Base-by-base conservation (phyloP, 805 yeast genomes). In the Saccharomyces paradoxus region DNA sequence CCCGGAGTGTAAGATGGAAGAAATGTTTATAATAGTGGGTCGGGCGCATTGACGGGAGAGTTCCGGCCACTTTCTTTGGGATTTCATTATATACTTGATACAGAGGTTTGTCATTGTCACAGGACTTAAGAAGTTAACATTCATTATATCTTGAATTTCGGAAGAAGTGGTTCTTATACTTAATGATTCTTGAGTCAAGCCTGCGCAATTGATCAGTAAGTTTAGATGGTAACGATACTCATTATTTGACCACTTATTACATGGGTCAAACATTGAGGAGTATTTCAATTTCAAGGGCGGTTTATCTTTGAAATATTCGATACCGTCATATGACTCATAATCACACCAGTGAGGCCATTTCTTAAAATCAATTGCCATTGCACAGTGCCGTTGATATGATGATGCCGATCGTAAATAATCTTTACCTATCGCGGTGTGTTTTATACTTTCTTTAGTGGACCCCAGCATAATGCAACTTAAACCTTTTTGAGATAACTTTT, bases 191-290 rank as follows among this genome's bases (percentile, higher is more conserved):
- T 69, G 71, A 2, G 71, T 58, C 14, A 67, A 50, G 0, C 72
- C 72, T 3, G 72, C 72, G 55, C 71, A 66, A 49, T 68, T 68
- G 2, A 67, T 66, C 29, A 67, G 55, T 32, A 65, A 32, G 22
- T 58, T 60, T n/a, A 61, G 49, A 24, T 55, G 55, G 51, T 65
- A 62, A 4, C 47, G 53, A 12, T 6, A 13, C 3, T n/a, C 21
- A 7, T 41, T 8, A 7, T 17, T 21, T 24, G 57, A 41, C 60
- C 60, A 59, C 29, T 37, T 44, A 9, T 53, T 50, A 21, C 53
- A 46, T 48, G 53, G 47, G 44, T 52, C 57, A 37, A 59, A 53
- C 26, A 60, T 24, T 12, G 58, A 28, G 41, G 30, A 50, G 6
- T 44, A 51, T 26, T 46, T 21, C 3, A 30, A 50, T 13, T 30